Evolutionary conservation across 2,329 filamentous ascomycete species (phyloP), one percentile per base, ranked within the genome.

Genomic region (Cladophialophora chaetospira): DNA sequence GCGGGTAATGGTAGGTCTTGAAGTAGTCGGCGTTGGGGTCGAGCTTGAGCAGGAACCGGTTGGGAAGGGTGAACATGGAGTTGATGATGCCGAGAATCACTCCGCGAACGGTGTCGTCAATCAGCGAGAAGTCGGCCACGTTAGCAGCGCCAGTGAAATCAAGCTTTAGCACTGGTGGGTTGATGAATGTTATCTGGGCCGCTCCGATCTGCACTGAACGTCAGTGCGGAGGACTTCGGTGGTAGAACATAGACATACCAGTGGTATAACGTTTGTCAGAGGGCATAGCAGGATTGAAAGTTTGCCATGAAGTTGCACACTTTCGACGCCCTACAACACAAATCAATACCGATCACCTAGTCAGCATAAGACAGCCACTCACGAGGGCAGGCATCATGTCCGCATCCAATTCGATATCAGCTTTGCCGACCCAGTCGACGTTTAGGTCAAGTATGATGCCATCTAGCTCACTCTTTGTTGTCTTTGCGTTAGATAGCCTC

Each of bases 21-120:
- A 77, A 68, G 55, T 74, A 75, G 28, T 65, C 58, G 10, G 63
- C 47, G 45, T 77, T 68, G 4, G 68, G 71, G 25, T 67, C 65
- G 17, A 76, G 67, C 61, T 74, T 69, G 43, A 61, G 43, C 44
- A 61, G 58, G 50, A 58, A 58, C 26, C 58, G 55, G 50, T 61
- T 61, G 55, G 58, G 58, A 26, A 61, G 55, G 19, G 58, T 61
- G 38, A 61, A 61, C 58, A 61, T 61, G 55, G 55, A 58, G 55
- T 61, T 61, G 58, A 61, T 61, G 51, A 61, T 61, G 55, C 58
- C 58, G 9, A 61, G 58, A 43, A 61, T 61, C 50, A 61, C 55
- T 5, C 31, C 47, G n/a, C 58, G 58, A 38, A 61, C 58, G 17
- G 58, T 61, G 40, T 58, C 58, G 45, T 61, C 58, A 40, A 61